Conservation (phyloP, 2,329 filamentous ascomycete genomes). For the Penicillium polonicum region DNA sequence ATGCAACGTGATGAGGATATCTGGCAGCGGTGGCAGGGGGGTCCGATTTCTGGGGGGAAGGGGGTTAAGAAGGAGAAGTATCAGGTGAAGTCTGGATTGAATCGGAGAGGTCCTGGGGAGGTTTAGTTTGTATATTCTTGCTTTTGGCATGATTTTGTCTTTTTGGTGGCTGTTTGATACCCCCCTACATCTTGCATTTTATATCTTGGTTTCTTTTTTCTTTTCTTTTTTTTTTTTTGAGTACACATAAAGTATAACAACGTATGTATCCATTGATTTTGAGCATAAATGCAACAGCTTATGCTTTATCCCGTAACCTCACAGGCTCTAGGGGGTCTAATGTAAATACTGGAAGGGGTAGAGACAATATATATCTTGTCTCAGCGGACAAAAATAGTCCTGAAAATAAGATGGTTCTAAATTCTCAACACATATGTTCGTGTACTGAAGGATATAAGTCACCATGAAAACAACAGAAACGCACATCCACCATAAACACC, state of each 20-base stretch:
- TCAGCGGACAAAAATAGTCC: background rate
- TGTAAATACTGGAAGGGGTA: too few species aligned
- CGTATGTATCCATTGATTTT: background rate
- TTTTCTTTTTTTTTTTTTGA: background rate
- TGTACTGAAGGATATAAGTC: background rate
- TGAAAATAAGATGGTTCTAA: background rate
- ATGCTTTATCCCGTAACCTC: too few species aligned
- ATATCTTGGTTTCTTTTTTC: background rate
- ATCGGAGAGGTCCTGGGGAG: background rate
- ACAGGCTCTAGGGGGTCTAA: too few species aligned
- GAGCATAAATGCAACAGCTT: too few species aligned
- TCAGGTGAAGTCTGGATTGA: background rate
- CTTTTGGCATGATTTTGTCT: background rate
- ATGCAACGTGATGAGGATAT: slow-evolving; percentile 32
- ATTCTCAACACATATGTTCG: background rate
- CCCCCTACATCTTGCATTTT: background rate
- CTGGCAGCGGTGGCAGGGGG: slow-evolving; percentile 29
- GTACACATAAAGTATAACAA: background rate
- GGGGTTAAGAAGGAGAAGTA: slow-evolving; percentile 9
- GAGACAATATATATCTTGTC: background rate
- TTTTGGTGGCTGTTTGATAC: background rate
- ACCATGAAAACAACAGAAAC: background rate
- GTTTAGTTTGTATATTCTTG: background rate
- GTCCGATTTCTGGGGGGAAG: slow-evolving; percentile 7
- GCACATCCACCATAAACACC: background rate